phyloP scores from a whole-genome alignment of 2,329 filamentous ascomycete genomes.

The Stemphylium lycopersici region DNA sequence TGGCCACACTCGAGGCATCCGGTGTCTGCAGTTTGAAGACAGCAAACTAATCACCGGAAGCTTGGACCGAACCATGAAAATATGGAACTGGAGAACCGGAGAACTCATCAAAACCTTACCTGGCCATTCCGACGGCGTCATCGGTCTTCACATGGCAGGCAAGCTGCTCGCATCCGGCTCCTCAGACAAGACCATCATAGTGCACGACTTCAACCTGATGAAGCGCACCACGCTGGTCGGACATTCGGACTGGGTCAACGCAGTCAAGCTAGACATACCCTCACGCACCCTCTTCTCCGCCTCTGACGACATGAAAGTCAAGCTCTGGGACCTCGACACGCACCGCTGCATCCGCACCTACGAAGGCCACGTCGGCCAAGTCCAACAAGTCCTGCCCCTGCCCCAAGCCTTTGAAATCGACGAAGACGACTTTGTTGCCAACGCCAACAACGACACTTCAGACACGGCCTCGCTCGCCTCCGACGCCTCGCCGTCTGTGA shows the following conservation, averaged over 20 bases:
- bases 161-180: slow-evolving; percentile 87
- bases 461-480: slow-evolving; percentile 46
- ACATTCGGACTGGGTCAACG: slow-evolving; percentile 94
- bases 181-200: slow-evolving; percentile 85
- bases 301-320: slow-evolving; percentile 89
- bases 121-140: slow-evolving; percentile 81
- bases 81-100: slow-evolving; percentile 97
- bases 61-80: slow-evolving; percentile 83
- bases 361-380: slow-evolving; percentile 90
- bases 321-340: slow-evolving; percentile 91
- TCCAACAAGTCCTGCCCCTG: slow-evolving; percentile 87
- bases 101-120: slow-evolving; percentile 81
- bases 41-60: slow-evolving; percentile 89
- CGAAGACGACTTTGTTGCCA: slow-evolving; percentile 64
- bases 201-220: slow-evolving; percentile 90
- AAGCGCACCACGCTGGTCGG: slow-evolving; percentile 80
- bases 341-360: slow-evolving; percentile 77
- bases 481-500: slow-evolving; percentile 20
- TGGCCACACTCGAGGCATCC: slow-evolving; percentile 83
- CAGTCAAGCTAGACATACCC: slow-evolving; percentile 81
- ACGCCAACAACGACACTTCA: slow-evolving; percentile 60
- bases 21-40: slow-evolving; percentile 91
- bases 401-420: slow-evolving; percentile 90
- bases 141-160: slow-evolving; percentile 85
- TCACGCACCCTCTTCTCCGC: slow-evolving; percentile 90